Base-by-base conservation (phyloP, 176 grass and related monocot species). In the Avena atlantica region DNA sequence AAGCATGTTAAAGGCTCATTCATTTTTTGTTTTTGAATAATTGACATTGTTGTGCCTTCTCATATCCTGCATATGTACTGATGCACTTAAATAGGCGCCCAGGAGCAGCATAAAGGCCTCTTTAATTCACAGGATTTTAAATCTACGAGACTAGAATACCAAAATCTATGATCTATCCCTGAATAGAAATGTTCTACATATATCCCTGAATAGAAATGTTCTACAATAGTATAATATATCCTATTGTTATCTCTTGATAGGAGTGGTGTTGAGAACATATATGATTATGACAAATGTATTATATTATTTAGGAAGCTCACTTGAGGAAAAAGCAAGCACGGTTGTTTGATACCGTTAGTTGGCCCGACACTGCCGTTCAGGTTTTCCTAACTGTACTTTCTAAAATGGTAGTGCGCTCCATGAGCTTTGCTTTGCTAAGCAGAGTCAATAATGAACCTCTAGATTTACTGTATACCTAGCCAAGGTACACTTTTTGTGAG, bases 291-390 rank as follows among this genome's bases (percentile, higher is more conserved):
- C 17, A 62, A 13, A 49, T 31, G 13, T 49, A 49, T 74, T 34
- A 34, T 3, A 24, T 74, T 74, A 74, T 14, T 36, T 84, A 34
- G 16, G 31, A 70, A 70, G 64, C 44, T 86, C 51, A 53, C 11
- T 86, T 86, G 75, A 45, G 62, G 76, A 20, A 40, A 86, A 86
- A 79, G 62, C 34, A 86, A 58, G 62, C 29, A 48, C 16, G 64
- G 63, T 70, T 58, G 63, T 69, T 86, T 65, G 63, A 69, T 70
- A 70, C 50, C 55, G 55, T 84, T 84, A n/a, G 9, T 84, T 79
- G 63, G 36, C 45, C 64, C n/a, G 51, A 12, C 50, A 55, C 51
- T 20, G 64, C 61, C 37, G 21, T 70, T 86, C 55, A 23, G 49
- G 40, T 56, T 78, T 23, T 69, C 66, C 9, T 49, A 57, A n/a